A percentile compares a stretch with the other conserved stretches of the same genome.
phyloP scores from a whole-genome alignment of 2,329 filamentous ascomycete species.

The Helotiales sp. region DNA sequence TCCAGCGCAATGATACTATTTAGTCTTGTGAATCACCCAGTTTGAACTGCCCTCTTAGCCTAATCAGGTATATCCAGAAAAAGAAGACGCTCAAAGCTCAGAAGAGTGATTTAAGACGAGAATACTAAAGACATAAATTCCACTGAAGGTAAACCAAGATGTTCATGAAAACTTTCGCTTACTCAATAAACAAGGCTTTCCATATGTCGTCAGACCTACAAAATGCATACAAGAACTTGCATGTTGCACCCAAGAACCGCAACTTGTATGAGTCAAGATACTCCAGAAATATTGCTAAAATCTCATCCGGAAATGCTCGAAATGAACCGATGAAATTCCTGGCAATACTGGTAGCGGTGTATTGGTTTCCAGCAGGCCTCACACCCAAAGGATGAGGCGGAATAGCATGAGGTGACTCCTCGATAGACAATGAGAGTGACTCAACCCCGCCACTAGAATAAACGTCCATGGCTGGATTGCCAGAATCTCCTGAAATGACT shows the following conservation, averaged over 20 bases:
- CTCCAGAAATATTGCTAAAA: constrained; percentile 77
- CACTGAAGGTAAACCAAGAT: not conserved
- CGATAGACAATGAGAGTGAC: constrained; percentile 44
- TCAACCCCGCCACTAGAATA: constrained; percentile 32
- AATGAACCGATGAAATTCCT: constrained; percentile 70
- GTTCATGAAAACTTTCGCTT: constrained; percentile 53
- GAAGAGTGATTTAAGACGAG: not conserved
- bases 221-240: constrained; percentile 86
- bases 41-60: not conserved
- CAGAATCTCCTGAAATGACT: constrained; percentile 27
- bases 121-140: not conserved
- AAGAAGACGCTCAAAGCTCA: not conserved
- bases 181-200: constrained; percentile 85
- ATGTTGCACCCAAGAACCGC: constrained; percentile 72
- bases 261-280: constrained; percentile 69
- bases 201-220: constrained; percentile 85
- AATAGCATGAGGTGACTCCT: constrained; percentile 59
- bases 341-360: constrained; percentile 68
- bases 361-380: constrained; percentile 86
- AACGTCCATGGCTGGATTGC: constrained; percentile 19
- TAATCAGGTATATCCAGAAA: not conserved
- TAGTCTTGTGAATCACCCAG: too few relatives aligned
- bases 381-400: constrained; percentile 81
- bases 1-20: not conserved
- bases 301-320: constrained; percentile 76